These are phyloP conservation scores for Pelomyxa schiedti DNA, from an alignment of 78 protist species.

Conservation along the genomic window DNA sequence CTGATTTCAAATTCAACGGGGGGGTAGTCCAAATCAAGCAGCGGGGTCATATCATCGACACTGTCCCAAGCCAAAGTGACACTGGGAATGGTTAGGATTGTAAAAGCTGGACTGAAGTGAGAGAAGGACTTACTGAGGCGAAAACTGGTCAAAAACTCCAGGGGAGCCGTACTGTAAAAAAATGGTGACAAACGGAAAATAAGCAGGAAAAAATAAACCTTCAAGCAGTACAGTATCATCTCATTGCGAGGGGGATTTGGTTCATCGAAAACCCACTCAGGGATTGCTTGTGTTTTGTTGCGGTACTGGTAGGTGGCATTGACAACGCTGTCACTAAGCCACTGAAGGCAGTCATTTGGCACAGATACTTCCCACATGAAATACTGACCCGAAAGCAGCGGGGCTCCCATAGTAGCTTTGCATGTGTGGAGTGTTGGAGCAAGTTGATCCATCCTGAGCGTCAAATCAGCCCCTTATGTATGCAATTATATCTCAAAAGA, in stretches of 20 bases:
- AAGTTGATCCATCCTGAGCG: not conserved
- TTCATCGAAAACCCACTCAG: not conserved
- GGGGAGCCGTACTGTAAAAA: not conserved
- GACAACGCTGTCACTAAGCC: not conserved
- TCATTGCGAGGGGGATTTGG: not conserved
- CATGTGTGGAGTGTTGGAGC: not conserved
- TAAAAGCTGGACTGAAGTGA: not conserved
- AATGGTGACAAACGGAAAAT: not conserved
- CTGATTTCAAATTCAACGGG: not conserved
- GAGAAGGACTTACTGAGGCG: not conserved
- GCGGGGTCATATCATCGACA: not conserved
- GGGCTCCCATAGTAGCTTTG: not conserved
- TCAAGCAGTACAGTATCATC: not conserved
- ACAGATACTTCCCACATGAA: not conserved
- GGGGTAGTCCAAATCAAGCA: not conserved
- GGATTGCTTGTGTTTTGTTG: not conserved
- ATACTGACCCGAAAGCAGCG: not conserved
- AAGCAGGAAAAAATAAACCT: no score
- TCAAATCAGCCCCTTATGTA: no score
- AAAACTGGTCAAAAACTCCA: not conserved
- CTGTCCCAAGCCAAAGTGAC: not conserved
- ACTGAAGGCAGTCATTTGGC: not conserved
- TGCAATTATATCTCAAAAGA: no score
- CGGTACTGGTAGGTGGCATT: not conserved
- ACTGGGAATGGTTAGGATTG: not conserved